Evolutionary conservation across 106 monocot species (phyloP).

Genomic region (Agapanthus africanus): DNA sequence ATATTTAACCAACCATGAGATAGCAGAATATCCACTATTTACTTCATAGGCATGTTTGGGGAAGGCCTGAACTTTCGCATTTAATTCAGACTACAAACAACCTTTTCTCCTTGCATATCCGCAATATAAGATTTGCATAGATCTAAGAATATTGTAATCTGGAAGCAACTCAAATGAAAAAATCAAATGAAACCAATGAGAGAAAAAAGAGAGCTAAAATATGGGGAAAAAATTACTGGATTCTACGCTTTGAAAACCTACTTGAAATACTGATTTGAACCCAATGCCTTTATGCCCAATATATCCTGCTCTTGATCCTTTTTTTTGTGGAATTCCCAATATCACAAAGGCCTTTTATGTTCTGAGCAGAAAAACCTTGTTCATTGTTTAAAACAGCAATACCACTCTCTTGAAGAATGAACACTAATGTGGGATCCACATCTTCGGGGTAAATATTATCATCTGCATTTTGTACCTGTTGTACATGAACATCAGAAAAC

Average conservation of each 20-base stretch:
- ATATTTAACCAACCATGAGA: background rate
- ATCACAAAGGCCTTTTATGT: slow-evolving; percentile 97
- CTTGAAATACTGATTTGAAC: slow-evolving; percentile 98
- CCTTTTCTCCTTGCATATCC: background rate
- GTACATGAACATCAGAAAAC: slow-evolving; percentile 3
- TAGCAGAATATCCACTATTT: background rate
- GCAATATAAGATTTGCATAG: background rate
- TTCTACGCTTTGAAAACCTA: slow-evolving; percentile 26
- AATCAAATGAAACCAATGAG: background rate
- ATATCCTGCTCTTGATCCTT: slow-evolving; percentile 74
- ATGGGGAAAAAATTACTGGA: background rate
- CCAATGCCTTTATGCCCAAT: slow-evolving; percentile 98
- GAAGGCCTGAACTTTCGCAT: background rate
- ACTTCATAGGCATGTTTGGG: background rate
- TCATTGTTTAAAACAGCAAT: slow-evolving; percentile 92
- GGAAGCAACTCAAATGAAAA: background rate
- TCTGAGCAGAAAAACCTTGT: slow-evolving; percentile 70
- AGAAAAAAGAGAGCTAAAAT: background rate
- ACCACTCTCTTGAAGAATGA: slow-evolving; percentile 78
- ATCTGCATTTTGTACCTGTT: slow-evolving; percentile 98
- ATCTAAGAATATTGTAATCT: background rate
- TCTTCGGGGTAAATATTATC: slow-evolving; percentile 68
- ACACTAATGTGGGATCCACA: slow-evolving; percentile 73
- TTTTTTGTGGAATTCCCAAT: slow-evolving; percentile 98
- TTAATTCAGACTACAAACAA: background rate